Conservation (phyloP, 352 stramenopile genomes). For the Phytophthora hibernalis region DNA sequence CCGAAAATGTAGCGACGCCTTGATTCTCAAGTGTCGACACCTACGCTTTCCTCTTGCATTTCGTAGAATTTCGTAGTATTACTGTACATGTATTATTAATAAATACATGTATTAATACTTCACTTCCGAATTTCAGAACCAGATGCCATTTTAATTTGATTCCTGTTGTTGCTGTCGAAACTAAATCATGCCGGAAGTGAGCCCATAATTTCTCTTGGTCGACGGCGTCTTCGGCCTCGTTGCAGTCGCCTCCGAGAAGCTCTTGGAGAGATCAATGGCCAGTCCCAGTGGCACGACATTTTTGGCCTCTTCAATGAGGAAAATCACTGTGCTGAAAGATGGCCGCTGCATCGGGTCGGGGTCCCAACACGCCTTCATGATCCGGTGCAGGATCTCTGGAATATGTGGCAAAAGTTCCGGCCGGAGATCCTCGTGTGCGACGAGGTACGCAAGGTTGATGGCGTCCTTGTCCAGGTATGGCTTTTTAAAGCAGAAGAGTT, state of each 20-base stretch:
- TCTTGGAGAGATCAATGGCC: constrained; percentile 61
- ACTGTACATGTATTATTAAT: too few relatives aligned
- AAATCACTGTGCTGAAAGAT: constrained; percentile 64
- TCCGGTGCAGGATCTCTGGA: constrained; percentile 64
- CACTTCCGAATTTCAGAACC: too few relatives aligned
- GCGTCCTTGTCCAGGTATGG: constrained; percentile 81
- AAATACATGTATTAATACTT: too few relatives aligned
- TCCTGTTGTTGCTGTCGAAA: neutral
- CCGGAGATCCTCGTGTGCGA: constrained; percentile 77
- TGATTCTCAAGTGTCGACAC: too few relatives aligned
- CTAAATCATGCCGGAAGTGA: constrained; percentile 65
- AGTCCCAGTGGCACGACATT: constrained; percentile 56
- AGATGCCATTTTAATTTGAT: constrained; percentile 1
- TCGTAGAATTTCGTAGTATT: neutral
- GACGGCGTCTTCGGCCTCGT: constrained; percentile 39
- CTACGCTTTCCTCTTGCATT: neutral
- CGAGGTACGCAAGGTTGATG: constrained; percentile 81
- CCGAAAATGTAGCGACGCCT: too few relatives aligned
- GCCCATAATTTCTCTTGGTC: constrained; percentile 55
- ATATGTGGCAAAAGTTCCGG: constrained; percentile 70
- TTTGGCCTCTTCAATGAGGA: constrained; percentile 70
- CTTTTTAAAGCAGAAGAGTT: constrained; percentile 88
- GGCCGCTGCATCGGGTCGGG: constrained; percentile 58
- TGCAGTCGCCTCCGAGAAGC: constrained; percentile 52
- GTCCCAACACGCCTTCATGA: constrained; percentile 79